phyloP scores from a whole-genome alignment of 225 moss, liverwort and hornwort species.

The Asterella californica region DNA sequence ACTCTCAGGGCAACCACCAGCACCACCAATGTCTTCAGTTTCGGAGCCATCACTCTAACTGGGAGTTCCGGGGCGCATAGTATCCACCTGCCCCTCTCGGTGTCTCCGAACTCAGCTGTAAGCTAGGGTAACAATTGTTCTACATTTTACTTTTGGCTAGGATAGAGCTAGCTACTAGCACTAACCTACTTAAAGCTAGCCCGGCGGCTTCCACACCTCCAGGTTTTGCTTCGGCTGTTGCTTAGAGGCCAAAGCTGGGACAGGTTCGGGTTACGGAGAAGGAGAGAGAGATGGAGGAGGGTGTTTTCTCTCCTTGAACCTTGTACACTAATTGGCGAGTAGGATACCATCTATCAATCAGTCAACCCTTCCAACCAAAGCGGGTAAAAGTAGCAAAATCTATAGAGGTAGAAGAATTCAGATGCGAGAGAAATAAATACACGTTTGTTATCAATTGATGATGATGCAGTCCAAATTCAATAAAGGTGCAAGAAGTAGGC shows the following conservation, averaged over 20 bases:
- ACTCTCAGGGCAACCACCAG: constrained; percentile 43
- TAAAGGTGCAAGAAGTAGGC: constrained; percentile 9
- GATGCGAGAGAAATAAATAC: neutral
- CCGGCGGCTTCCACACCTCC: neutral
- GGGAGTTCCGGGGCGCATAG: constrained; percentile 32
- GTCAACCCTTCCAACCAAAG: neutral
- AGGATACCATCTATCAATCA: neutral
- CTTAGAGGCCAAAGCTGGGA: neutral
- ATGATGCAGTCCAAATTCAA: constrained; percentile 2
- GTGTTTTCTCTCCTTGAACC: neutral
- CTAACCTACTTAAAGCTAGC: neutral
- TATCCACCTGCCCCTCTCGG: constrained; percentile 39
- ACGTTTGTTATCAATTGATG: constrained; percentile 6
- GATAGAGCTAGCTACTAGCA: neutral
- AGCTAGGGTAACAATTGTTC: constrained; percentile 25
- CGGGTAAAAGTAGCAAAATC: constrained; percentile 9
- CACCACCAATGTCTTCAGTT: constrained; percentile 46
- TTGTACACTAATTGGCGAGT: constrained; percentile 14
- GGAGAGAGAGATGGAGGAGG: neutral
- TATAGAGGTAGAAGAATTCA: neutral
- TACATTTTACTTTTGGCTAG: neutral
- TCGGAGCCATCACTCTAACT: constrained; percentile 25
- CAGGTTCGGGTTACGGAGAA: neutral
- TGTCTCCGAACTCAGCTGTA: constrained; percentile 42
- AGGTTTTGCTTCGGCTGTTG: neutral